phyloP scores from a whole-genome alignment of 2,329 filamentous ascomycete genomes.

The Fusarium camptoceras region DNA sequence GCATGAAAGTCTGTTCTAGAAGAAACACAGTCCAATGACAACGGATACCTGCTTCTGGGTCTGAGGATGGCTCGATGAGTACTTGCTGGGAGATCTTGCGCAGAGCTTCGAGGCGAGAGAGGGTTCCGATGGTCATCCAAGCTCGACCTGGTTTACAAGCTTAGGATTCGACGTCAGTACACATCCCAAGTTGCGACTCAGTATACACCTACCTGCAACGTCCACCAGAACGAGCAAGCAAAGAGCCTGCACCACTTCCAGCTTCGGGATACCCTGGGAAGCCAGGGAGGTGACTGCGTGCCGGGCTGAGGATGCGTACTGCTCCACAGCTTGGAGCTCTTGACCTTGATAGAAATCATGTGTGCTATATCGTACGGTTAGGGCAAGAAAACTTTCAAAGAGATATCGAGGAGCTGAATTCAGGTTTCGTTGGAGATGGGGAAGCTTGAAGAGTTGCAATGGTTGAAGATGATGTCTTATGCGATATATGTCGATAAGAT shows the following conservation, averaged over 20 bases:
- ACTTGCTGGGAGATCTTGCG: background rate
- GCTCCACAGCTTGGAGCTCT: background rate
- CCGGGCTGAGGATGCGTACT: background rate
- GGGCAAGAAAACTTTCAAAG: constrained; percentile 6
- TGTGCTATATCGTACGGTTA: background rate
- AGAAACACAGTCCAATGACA: constrained; percentile 15
- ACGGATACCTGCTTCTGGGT: background rate
- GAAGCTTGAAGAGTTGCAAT: background rate
- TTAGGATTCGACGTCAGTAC: rapidly evolving
- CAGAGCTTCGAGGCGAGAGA: constrained; percentile 2
- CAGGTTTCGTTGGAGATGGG: background rate
- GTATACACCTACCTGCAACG: background rate
- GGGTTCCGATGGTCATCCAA: constrained; percentile 20
- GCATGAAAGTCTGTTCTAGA: constrained; percentile 13
- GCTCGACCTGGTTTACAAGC: constrained; percentile 14
- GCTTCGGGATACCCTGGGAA: constrained; percentile 1
- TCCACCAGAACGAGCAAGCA: constrained; percentile 8
- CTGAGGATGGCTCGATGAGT: background rate
- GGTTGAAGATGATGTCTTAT: constrained; percentile 15
- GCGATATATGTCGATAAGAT: constrained; percentile 13
- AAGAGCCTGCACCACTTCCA: constrained; percentile 2
- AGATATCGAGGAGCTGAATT: background rate
- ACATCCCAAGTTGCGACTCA: rapidly evolving
- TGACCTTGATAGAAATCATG: background rate
- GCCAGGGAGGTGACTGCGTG: background rate